Percentiles rank a stretch among this genome's conserved stretches.
These are phyloP conservation scores for Penicillium freii DNA, from an alignment of 2,329 filamentous ascomycete species.

Conservation along the genomic window DNA sequence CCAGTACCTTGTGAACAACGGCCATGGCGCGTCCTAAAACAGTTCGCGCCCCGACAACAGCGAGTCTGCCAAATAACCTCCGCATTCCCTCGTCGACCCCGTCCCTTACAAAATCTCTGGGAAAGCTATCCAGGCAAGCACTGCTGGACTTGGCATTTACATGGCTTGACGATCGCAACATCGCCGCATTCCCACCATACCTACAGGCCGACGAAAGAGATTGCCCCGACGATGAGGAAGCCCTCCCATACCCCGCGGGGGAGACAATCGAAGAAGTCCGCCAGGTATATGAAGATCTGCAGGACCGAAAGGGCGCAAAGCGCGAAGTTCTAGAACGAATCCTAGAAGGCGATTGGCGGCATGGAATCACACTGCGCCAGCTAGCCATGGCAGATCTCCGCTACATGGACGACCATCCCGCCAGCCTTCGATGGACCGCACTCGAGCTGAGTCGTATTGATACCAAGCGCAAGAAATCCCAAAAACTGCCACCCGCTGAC, in stretches of 20 bases:
- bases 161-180: conserved; percentile 71
- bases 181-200: conserved; percentile 59
- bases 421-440: conserved; percentile 54
- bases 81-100: conserved; percentile 65
- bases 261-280: conserved; percentile 65
- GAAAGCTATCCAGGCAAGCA: conserved; percentile 67
- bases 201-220: conserved; percentile 52
- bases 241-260: conserved; percentile 68
- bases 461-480: conserved; percentile 14
- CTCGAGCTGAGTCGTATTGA: conserved; percentile 44
- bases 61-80: conserved; percentile 68
- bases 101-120: conserved; percentile 64
- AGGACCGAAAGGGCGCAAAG: conserved; percentile 53
- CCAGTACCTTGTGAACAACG: background rate
- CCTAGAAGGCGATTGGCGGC: conserved; percentile 57
- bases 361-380: conserved; percentile 55
- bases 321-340: conserved; percentile 57
- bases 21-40: conserved; percentile 35
- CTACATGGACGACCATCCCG: conserved; percentile 54
- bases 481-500: conserved; percentile 31
- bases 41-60: conserved; percentile 62
- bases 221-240: conserved; percentile 56
- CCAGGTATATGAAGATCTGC: conserved; percentile 62
- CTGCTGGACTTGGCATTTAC: conserved; percentile 70
- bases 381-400: conserved; percentile 56